Percentiles rank a stretch among this genome's conserved stretches.
Conservation (phyloP, 164 flowering plant genomes). For the Vitis rotundifolia region DNA sequence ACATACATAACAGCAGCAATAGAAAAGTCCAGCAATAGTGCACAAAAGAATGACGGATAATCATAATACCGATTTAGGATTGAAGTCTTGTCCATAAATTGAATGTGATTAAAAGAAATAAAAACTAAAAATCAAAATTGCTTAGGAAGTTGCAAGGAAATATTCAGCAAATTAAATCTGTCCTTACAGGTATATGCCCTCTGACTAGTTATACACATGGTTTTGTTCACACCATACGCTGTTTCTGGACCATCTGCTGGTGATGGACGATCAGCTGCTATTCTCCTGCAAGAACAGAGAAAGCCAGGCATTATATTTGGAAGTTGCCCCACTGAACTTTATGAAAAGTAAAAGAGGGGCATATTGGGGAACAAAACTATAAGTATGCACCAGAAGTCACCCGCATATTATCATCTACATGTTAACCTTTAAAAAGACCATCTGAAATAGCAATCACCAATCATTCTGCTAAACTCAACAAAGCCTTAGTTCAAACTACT, state of each 20-base stretch:
- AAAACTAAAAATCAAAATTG: neutral
- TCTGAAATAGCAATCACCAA: neutral
- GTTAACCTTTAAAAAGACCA: neutral
- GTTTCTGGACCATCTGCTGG: slow-evolving; percentile 34
- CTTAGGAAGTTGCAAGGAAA: neutral
- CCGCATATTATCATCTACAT: neutral
- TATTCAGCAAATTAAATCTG: slow-evolving; percentile 10
- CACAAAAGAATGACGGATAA: neutral
- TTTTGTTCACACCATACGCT: slow-evolving; percentile 34
- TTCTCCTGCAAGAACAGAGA: slow-evolving; percentile 55
- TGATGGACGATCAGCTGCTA: slow-evolving; percentile 32
- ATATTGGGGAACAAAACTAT: neutral
- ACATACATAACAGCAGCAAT: neutral
- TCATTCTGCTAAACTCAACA: neutral
- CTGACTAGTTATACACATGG: slow-evolving; percentile 15
- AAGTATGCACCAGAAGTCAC: neutral
- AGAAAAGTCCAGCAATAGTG: neutral
- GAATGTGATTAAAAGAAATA: neutral
- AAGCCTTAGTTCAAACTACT: too few species aligned
- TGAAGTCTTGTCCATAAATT: neutral
- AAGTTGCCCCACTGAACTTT: neutral
- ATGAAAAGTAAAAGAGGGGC: neutral
- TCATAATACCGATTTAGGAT: neutral
- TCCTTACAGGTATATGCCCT: slow-evolving; percentile 43
- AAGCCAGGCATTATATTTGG: slow-evolving; percentile 13